Conservation (phyloP, 805 yeast species). For the Zygosaccharomyces kombuchaensis region DNA sequence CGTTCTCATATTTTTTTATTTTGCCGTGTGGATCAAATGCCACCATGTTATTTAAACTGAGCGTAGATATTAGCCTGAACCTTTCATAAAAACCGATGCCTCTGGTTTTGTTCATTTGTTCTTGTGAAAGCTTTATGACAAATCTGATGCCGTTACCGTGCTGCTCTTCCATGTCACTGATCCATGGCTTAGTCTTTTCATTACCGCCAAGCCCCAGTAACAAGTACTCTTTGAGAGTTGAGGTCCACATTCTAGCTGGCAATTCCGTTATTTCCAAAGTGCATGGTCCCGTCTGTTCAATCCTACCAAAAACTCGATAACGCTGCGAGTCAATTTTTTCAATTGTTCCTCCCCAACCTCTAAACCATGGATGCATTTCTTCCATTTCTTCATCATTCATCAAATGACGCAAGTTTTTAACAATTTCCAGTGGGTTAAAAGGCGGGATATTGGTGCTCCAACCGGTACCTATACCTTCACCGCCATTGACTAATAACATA, state of each 20-base stretch:
- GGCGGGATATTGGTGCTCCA: slow-evolving; percentile 95
- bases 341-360: slow-evolving; percentile 89
- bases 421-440: slow-evolving; percentile 81
- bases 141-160: slow-evolving; percentile 80
- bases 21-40: slow-evolving; percentile 89
- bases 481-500: slow-evolving; percentile 89
- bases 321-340: slow-evolving; percentile 61
- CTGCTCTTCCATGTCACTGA: slow-evolving; percentile 91
- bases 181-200: slow-evolving; percentile 77
- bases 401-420: slow-evolving; percentile 63
- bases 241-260: slow-evolving; percentile 91
- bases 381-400: slow-evolving; percentile 67
- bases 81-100: slow-evolving; percentile 76
- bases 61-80: slow-evolving; percentile 67
- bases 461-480: slow-evolving; percentile 98
- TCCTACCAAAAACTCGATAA: slow-evolving; percentile 71
- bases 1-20: slow-evolving; percentile 73
- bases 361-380: slow-evolving; percentile 87
- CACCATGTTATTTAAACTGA: slow-evolving; percentile 84
- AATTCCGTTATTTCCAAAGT: slow-evolving; percentile 87
- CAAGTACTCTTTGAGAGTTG: slow-evolving; percentile 80
- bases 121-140: slow-evolving; percentile 65
- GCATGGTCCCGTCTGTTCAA: slow-evolving; percentile 73
- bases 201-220: slow-evolving; percentile 68
- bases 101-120: slow-evolving; percentile 78